Evolutionary conservation across 192 early-diverging fungal genomes (phyloP).

Genomic region (Umbelopsis ramanniana): DNA sequence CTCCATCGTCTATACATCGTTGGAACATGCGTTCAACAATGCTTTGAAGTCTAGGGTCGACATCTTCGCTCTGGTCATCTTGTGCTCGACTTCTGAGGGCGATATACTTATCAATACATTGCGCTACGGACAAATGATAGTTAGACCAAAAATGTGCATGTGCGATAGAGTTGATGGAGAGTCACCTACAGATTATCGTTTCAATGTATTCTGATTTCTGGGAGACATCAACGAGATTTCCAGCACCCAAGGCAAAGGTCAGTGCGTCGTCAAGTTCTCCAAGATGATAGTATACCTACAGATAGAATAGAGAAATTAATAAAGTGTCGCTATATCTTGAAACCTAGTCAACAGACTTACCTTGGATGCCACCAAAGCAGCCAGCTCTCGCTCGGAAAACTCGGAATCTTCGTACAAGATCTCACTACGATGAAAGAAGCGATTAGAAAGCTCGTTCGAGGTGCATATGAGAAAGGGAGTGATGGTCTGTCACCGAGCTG

Average conservation of each 20-base stretch:
- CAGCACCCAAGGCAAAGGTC: slow-evolving; percentile 94
- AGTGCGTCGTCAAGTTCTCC: slow-evolving; percentile 96
- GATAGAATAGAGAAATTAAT: background rate
- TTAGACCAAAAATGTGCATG: slow-evolving; percentile 21
- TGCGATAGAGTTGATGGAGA: background rate
- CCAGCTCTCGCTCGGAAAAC: slow-evolving; percentile 86
- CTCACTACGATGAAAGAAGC: slow-evolving; percentile 64
- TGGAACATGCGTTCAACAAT: slow-evolving; percentile 96
- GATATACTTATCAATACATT: slow-evolving; percentile 97
- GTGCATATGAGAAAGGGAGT: background rate
- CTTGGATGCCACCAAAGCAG: slow-evolving; percentile 97
- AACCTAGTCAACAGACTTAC: slow-evolving; percentile 39
- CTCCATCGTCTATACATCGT: slow-evolving; percentile 83
- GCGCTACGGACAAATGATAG: slow-evolving; percentile 55
- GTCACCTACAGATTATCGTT: slow-evolving; percentile 85
- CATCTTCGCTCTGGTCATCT: slow-evolving; percentile 46
- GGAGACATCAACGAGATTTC: slow-evolving; percentile 82
- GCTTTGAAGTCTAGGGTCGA: slow-evolving; percentile 82
- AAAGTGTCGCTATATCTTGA: background rate
- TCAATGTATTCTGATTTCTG: slow-evolving; percentile 89
- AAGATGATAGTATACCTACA: slow-evolving; percentile 93
- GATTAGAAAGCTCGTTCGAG: background rate
- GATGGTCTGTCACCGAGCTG: background rate
- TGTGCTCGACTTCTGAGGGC: slow-evolving; percentile 58
- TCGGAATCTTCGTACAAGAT: slow-evolving; percentile 90